phyloP scores from a whole-genome alignment of 768 basidiomycete species.

The Boletus reticuloceps region DNA sequence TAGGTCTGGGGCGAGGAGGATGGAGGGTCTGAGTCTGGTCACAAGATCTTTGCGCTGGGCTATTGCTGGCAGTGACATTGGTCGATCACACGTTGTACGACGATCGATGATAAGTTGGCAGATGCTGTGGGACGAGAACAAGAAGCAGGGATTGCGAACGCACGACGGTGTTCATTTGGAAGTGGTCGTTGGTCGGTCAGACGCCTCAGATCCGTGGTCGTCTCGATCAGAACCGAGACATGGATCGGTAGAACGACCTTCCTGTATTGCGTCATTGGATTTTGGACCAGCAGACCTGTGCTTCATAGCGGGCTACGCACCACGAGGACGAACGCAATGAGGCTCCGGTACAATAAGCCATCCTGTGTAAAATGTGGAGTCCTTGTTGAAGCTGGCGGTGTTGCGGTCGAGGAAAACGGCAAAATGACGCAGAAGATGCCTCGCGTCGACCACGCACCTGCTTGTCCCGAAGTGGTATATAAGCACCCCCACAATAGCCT shows the following conservation, averaged over 20 bases:
- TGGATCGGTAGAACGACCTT: too few relatives aligned
- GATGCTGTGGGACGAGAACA: constrained; percentile 12
- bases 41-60: neutral
- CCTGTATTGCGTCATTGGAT: too few relatives aligned
- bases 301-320: neutral
- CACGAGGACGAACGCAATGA: too few relatives aligned
- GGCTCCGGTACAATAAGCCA: neutral
- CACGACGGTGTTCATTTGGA: constrained; percentile 21
- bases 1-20: constrained; percentile 19
- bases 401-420: neutral
- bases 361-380: constrained; percentile 1
- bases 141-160: neutral
- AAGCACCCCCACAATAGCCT: too few relatives aligned
- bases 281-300: too few relatives aligned
- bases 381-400: too few relatives aligned
- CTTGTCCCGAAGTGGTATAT: too few relatives aligned
- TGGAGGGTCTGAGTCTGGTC: constrained; percentile 9
- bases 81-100: constrained; percentile 5
- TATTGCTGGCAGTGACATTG: constrained; percentile 11
- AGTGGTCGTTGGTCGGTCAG: constrained; percentile 5
- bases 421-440: neutral
- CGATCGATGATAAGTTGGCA: constrained; percentile 8
- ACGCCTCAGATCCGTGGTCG: neutral
- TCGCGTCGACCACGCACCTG: neutral
- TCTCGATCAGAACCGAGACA: constrained; percentile 15